Evolutionary conservation across 2,329 filamentous ascomycete genomes (phyloP), one percentile per base, ranked within the genome.

Genomic region (Stagonosporopsis chrysanthemi): DNA sequence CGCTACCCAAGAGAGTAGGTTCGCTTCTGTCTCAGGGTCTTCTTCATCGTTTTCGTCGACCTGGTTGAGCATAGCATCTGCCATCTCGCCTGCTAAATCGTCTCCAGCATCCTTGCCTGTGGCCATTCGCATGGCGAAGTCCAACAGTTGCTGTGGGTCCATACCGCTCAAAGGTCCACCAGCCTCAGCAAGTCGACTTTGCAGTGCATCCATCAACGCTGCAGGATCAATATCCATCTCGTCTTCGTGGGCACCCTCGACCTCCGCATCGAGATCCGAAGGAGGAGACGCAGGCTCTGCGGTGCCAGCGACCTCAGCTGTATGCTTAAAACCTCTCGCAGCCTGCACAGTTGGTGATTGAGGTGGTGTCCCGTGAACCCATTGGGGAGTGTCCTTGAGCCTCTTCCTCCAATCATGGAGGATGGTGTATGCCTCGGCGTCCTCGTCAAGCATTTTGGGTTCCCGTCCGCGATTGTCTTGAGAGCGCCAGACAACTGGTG

Each of bases 381-480:
- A 74, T 14, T 56, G 41, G 19, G 74, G 68, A 46, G 63, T 68
- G 26, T 73, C 62, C 29, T 63, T 65, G 47, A 78, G 75, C 28
- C 73, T 72, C 49, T 77, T 69, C 55, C 75, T 74, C 80, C 80
- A 83, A 56, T 83, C 75, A 35, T 75, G 74, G 24, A 83, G 58
- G 14, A 82, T 62, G 4, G 80, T 74, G 52, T 75, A 79, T 11
- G 74, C 46, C 45, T 70, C 60, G 1, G 65, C 63, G 14, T 71
- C 58, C n/a, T 75, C 70, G 4, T 71, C 67, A 14, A 71, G 52
- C 36, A 65, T 42, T 57, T 62, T 70, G 6, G 63, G 49, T 54
- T 75, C 61, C 35, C 48, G 28, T 53, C 70, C 52, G 63, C 66
- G 60, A 15, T 66, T 48, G 36, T 47, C 45, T 54, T 74, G 67